These are phyloP conservation scores for Eimeria sp. DNA, from an alignment of 169 alveolate species.

Conservation along the genomic window DNA sequence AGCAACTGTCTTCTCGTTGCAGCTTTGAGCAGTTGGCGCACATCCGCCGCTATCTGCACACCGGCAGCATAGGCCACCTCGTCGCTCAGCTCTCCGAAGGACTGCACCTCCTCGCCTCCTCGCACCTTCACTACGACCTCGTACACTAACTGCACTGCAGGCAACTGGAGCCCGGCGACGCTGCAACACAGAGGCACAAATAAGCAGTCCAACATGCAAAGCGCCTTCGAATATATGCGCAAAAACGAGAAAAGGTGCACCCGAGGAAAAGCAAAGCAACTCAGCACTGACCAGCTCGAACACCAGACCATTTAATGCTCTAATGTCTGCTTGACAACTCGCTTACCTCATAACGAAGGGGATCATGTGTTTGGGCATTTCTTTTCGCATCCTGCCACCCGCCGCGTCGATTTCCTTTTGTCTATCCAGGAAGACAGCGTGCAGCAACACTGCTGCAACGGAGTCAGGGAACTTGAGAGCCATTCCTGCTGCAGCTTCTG, in stretches of 20 bases:
- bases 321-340: neutral
- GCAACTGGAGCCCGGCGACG: constrained; percentile 32
- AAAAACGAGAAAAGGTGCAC: neutral
- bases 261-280: neutral
- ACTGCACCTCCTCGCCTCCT: neutral
- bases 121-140: constrained; percentile 16
- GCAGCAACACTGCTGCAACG: constrained; percentile 42
- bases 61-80: constrained; percentile 70
- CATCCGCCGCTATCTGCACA: constrained; percentile 38
- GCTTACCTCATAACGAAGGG: constrained; percentile 15
- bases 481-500: constrained; percentile 76
- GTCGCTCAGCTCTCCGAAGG: constrained; percentile 13
- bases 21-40: constrained; percentile 13
- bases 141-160: constrained; percentile 53
- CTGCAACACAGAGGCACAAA: constrained; percentile 6
- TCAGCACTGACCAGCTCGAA: neutral
- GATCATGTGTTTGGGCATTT: constrained; percentile 7
- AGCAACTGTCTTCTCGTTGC: constrained; percentile 7
- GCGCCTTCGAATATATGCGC: neutral
- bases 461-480: constrained; percentile 30
- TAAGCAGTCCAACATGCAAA: neutral
- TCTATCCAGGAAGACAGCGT: constrained; percentile 59
- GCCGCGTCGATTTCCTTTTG: neutral
- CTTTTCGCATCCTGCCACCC: neutral
- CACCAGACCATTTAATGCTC: neutral